Conservation (phyloP, 148 eudicot genomes). For the Drosera capensis region DNA sequence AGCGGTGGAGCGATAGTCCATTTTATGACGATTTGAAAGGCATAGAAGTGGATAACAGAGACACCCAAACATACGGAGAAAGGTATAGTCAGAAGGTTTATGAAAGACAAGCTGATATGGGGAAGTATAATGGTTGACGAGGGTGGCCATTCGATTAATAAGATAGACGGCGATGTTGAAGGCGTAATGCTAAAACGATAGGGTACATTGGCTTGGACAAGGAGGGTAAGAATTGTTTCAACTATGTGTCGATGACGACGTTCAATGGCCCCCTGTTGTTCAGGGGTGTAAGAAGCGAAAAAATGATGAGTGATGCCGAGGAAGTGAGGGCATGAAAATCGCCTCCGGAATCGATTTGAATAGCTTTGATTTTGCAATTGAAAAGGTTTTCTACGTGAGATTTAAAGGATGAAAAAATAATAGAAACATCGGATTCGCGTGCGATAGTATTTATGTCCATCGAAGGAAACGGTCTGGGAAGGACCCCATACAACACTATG, state of each 20-base stretch:
- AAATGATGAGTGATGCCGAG: neutral
- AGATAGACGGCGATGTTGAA: too few species aligned
- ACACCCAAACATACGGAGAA: too few species aligned
- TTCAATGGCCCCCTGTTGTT: neutral
- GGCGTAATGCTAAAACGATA: too few species aligned
- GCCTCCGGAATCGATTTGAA: neutral
- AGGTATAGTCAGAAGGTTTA: too few species aligned
- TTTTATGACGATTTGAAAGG: too few species aligned
- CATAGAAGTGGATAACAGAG: too few species aligned
- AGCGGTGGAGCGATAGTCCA: too few species aligned
- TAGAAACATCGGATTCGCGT: neutral
- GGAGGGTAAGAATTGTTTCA: neutral
- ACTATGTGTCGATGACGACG: neutral
- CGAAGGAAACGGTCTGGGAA: neutral
- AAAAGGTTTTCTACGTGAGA: neutral
- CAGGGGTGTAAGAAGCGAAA: neutral
- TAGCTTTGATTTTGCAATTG: neutral
- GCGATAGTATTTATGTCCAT: neutral
- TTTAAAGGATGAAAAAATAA: neutral
- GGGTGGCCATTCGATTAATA: too few species aligned
- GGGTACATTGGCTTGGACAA: neutral
- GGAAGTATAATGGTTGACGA: too few species aligned
- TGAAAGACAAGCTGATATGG: too few species aligned
- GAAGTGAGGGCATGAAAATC: neutral
- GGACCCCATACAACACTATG: neutral